Base-by-base conservation (phyloP, 148 eudicot genomes). In the Agrostemma githago region DNA sequence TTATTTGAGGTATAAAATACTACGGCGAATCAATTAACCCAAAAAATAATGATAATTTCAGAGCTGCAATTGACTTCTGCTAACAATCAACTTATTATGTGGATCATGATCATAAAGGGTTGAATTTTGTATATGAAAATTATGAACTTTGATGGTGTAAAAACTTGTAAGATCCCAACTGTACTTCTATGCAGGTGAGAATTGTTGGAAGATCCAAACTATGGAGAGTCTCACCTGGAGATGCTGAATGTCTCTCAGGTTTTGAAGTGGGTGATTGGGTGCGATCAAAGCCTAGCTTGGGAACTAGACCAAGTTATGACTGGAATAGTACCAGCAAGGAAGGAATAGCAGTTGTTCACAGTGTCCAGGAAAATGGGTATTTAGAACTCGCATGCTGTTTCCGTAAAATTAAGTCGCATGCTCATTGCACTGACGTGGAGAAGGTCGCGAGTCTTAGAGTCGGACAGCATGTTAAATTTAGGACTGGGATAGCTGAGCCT, bases 191-290 rank as follows among this genome's bases (percentile, higher is more conserved):
- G 76, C 77, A 95, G 99, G 99, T 90, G 67, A 90, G 75, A 81
- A 92, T 95, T 71, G 88, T 89, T 73, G 99, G 97, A 26, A 88
- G 94, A 82, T 85, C 84, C 46, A 77, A 82, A 75, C 82, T 89
- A 61, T 95, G 99, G 99, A 90, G 84, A 87, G 94, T 95, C 64
- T 90, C 99, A 66, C 99, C 99, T 12, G 99, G 99, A 71, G 99
- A 95, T 79, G 96, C 94, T 68, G 99, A 89, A 77, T 70, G 88
- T 78, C 89, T 95, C 51, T 86, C 99, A 56, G 97, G 94, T 41
- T 92, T 95, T 78, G 99, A 95, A 85, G 97, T 95, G 11, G 99
- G 97, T 82, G 99, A 95, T 78, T 95, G 99, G 99, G 99, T 95
- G 21, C 97, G 92, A 56, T 90, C 97, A 72, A 95, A 86, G 81